Percentiles rank a stretch among this genome's conserved stretches.
phyloP scores from a whole-genome alignment of 345 rosid genomes.

The Heritiera fomes region DNA sequence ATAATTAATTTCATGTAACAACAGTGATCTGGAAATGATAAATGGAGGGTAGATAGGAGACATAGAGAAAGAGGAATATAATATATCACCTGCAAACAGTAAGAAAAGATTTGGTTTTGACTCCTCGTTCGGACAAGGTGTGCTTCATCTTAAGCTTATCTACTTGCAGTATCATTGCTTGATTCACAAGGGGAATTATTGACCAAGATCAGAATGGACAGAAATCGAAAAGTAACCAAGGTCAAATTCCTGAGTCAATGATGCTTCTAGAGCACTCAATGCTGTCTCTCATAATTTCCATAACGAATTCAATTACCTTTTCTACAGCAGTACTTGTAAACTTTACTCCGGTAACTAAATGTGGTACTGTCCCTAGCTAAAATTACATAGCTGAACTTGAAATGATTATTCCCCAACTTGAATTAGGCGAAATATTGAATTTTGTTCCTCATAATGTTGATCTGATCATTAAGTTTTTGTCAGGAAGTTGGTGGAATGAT shows the following conservation, averaged over 20 bases:
- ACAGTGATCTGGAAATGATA: not conserved
- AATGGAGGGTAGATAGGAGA: not conserved
- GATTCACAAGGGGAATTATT: not conserved
- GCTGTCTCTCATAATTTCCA: not conserved
- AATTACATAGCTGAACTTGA: not conserved
- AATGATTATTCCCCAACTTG: not conserved
- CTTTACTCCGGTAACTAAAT: not conserved
- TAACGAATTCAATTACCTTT: not conserved
- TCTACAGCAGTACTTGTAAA: not conserved
- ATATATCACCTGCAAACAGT: not conserved
- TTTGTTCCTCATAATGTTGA: constrained; percentile 1
- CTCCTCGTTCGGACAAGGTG: not conserved
- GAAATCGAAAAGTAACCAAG: not conserved
- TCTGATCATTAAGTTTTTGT: not conserved
- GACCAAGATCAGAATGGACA: not conserved
- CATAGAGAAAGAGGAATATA: not conserved
- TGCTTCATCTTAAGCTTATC: not conserved
- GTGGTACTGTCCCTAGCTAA: not conserved
- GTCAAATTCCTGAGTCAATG: not conserved
- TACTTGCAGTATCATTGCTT: not conserved
- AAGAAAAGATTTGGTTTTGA: not conserved
- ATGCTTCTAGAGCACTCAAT: not conserved
- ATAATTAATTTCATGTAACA: not conserved
- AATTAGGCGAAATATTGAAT: not conserved
- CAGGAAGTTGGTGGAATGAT: not conserved